Conservation (phyloP, 2,329 filamentous ascomycete species). For the Colletotrichum ledebouriae region DNA sequence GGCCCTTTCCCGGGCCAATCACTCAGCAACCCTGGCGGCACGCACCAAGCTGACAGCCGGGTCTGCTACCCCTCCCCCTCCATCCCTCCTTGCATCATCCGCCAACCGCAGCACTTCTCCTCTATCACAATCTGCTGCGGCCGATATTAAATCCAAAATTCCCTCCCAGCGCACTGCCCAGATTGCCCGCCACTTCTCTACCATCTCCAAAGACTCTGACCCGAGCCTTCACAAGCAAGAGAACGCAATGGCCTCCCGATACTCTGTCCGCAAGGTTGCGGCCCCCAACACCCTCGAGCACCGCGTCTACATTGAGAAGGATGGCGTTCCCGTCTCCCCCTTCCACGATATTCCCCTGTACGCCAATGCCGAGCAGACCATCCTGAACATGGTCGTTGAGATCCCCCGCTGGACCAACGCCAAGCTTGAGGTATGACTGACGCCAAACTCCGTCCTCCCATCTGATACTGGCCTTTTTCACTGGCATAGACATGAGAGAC, state of each 20-base stretch:
- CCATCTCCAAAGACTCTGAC: slow-evolving; percentile 47
- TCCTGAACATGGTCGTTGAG: slow-evolving; percentile 99
- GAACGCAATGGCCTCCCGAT: slow-evolving; percentile 72
- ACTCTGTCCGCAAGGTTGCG: slow-evolving; percentile 87
- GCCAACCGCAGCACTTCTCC: slow-evolving; percentile 41
- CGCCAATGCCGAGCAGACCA: slow-evolving; percentile 93
- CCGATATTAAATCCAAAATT: slow-evolving; percentile 55
- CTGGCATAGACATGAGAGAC: not conserved
- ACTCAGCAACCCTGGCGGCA: slow-evolving; percentile 48
- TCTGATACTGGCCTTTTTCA: slow-evolving; percentile 16
- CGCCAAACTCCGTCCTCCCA: slow-evolving; percentile 11
- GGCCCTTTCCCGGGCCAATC: slow-evolving; percentile 48
- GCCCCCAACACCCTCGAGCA: slow-evolving; percentile 95
- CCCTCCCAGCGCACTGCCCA: slow-evolving; percentile 65
- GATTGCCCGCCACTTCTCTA: slow-evolving; percentile 68
- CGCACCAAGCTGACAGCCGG: slow-evolving; percentile 44
- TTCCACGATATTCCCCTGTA: slow-evolving; percentile 99
- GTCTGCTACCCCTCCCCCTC: slow-evolving; percentile 50
- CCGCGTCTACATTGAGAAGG: slow-evolving; percentile 97
- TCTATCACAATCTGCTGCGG: slow-evolving; percentile 36
- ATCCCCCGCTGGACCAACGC: slow-evolving; percentile 99
- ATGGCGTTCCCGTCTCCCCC: slow-evolving; percentile 92
- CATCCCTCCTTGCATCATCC: slow-evolving; percentile 47
- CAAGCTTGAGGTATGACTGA: slow-evolving; percentile 89
- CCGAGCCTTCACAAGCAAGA: slow-evolving; percentile 42